phyloP scores from a whole-genome alignment of 306 rosid species.

The Datisca glomerata region DNA sequence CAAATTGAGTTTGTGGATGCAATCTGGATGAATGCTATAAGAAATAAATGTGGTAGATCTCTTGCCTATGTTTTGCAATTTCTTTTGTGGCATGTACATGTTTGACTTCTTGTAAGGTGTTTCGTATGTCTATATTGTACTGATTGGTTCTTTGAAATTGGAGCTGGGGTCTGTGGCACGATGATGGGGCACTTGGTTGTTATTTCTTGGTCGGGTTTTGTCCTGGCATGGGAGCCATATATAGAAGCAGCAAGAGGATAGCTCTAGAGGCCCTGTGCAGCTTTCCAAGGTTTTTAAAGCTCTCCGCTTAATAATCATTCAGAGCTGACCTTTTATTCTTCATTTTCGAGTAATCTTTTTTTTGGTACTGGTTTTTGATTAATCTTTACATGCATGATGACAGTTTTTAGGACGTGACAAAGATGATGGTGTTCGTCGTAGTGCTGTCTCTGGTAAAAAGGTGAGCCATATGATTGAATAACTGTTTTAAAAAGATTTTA shows the following conservation, averaged over 20 bases:
- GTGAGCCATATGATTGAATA: conserved; percentile 17
- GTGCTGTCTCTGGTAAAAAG: conserved; percentile 98
- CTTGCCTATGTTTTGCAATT: not conserved
- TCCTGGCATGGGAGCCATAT: conserved; percentile 80
- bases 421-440: conserved; percentile 77
- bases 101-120: conserved; percentile 25
- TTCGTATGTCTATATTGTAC: conserved; percentile 57
- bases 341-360: conserved; percentile 2
- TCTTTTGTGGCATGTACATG: not conserved
- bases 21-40: not conserved
- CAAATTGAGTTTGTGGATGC: conserved; percentile 1
- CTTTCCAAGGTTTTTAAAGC: conserved; percentile 70
- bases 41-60: no score
- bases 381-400: conserved; percentile 2
- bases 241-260: conserved; percentile 73
- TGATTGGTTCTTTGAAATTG: conserved; percentile 85
- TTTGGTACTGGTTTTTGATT: not conserved
- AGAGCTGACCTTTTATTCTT: no score
- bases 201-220: conserved; percentile 59
- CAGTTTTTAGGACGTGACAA: conserved; percentile 85
- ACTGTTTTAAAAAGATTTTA: not conserved
- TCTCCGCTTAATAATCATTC: conserved; percentile 9
- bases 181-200: conserved; percentile 52
- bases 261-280: conserved; percentile 74
- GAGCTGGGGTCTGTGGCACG: conserved; percentile 97